Percentiles rank a stretch among this genome's conserved stretches.
phyloP scores from a whole-genome alignment of 2,329 filamentous ascomycete genomes.

The Aspergillus sp. region DNA sequence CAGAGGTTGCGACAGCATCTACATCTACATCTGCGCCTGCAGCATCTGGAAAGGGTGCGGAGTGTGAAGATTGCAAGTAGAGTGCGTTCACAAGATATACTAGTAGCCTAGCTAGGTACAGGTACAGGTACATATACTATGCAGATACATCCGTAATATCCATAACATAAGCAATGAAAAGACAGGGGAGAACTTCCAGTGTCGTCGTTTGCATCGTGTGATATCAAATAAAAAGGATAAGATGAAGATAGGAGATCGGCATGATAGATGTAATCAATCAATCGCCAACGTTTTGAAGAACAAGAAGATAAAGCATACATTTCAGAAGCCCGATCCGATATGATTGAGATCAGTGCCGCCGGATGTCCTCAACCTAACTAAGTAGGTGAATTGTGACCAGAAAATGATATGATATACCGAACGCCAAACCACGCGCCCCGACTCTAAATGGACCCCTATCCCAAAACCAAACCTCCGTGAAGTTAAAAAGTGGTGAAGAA shows the following conservation, averaged over 20 bases:
- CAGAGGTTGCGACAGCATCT: background rate
- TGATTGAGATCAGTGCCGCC: background rate
- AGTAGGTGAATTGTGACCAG: background rate
- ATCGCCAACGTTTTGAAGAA: constrained; percentile 8
- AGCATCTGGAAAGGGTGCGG: background rate
- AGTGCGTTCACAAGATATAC: background rate
- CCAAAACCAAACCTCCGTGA: constrained; percentile 1
- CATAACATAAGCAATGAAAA: background rate
- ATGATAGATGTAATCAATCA: constrained; percentile 2
- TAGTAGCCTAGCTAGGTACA: background rate
- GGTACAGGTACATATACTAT: background rate
- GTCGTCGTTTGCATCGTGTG: constrained; percentile 10
- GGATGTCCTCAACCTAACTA: background rate
- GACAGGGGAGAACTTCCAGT: constrained; percentile 4
- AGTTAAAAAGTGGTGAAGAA: background rate
- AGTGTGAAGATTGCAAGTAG: constrained; percentile 20
- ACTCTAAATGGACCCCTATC: constrained; percentile 11
- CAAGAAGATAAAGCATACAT: constrained; percentile 1
- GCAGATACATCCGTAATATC: background rate
- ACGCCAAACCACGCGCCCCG: constrained; percentile 6
- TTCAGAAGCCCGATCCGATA: background rate
- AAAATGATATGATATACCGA: background rate
- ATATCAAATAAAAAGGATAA: constrained; percentile 5
- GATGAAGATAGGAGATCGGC: background rate
- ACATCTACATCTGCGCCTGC: background rate